A percentile compares a stretch with the other conserved stretches of the same genome.
phyloP scores from a whole-genome alignment of 1,284 basidiomycete species.

The Marasmius oreades region DNA sequence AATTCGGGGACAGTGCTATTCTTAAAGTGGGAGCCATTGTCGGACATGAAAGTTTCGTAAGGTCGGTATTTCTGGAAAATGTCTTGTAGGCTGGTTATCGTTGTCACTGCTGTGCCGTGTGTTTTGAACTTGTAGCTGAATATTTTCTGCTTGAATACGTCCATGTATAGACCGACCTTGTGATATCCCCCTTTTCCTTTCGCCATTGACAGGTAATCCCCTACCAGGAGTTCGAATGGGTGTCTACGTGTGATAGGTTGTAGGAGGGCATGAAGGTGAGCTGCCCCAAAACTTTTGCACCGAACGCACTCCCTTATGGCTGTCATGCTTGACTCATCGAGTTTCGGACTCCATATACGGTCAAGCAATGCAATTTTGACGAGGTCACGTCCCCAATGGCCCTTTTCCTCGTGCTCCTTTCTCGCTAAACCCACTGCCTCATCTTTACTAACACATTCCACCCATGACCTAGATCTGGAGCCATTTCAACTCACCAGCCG shows the following conservation, averaged over 20 bases:
- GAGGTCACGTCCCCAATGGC: conserved; percentile 28
- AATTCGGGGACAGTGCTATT: conserved; percentile 26
- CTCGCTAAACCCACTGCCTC: conserved; percentile 14
- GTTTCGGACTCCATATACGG: conserved; percentile 23
- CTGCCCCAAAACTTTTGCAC: conserved; percentile 26
- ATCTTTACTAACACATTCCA: conserved; percentile 18
- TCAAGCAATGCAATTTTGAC: conserved; percentile 26
- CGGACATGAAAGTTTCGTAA: conserved; percentile 32
- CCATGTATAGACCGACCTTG: conserved; percentile 25
- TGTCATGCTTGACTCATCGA: conserved; percentile 26
- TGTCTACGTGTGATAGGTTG: conserved; percentile 32
- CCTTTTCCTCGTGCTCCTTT: conserved; percentile 19
- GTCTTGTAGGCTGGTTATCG: conserved; percentile 19
- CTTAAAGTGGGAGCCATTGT: conserved; percentile 36
- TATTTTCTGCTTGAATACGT: conserved; percentile 24
- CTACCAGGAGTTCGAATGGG: conserved; percentile 32
- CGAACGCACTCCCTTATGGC: conserved; percentile 26
- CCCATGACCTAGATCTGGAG: conserved; percentile 14
- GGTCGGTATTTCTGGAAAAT: conserved; percentile 23
- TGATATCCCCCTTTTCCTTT: conserved; percentile 28
- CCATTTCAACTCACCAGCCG: conserved; percentile 16
- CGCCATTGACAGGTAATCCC: conserved; percentile 31
- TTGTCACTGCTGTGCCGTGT: conserved; percentile 20
- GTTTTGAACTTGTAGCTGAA: conserved; percentile 27
- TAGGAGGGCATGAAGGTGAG: conserved; percentile 26